Base-by-base conservation (phyloP, 2,329 filamentous ascomycete species). In the Fusarium bulbicola region DNA sequence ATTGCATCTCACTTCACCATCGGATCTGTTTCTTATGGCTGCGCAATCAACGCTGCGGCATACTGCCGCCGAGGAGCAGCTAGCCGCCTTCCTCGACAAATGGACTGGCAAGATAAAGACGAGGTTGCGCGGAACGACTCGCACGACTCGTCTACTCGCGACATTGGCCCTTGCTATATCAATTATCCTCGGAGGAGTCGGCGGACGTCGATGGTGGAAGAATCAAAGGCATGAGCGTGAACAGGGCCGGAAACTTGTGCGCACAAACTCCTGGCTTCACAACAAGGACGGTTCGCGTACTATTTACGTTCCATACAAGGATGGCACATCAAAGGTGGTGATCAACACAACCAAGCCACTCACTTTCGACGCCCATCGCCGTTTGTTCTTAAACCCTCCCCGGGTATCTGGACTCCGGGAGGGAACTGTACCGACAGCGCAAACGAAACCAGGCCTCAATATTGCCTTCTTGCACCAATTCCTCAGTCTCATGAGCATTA, bases 391-490 rank as follows among this genome's bases (percentile, higher is more conserved):
- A 53, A 96, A 97, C 78, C 95, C 95, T 3, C 95, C 95, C 9
- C 88, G 94, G 68, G 93, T 95, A 24, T 93, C 94, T 18, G 92
- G 94, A 4, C 87, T 96, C 53, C 87, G 88, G 43, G 91, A 95
- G 80, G 91, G 91, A 20, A 87, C 88, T 47, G 94, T 97, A 11
- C 96, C 96, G 21, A 93, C 95, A 5, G 89, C 93, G 15, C 93
- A 97, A 80, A 95, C 95, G 7, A 98, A 97, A 81, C 95, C 96
- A 0, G 96, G 96, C 1, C 85, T 99, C 43, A 99, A 99, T 80
- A 87, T 99, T 66, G 96, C 96, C 16, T 99, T 99, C 78, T 83
- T 99, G 59, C 96, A 99, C 81, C 96, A 99, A 82, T 98, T 99
- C 77, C 87, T 98, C 58, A 98, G 95, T 79, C 85, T 99, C 61